These are phyloP conservation scores for Arachnomyces sp. DNA, from an alignment of 2,329 filamentous ascomycete species.

Conservation along the genomic window DNA sequence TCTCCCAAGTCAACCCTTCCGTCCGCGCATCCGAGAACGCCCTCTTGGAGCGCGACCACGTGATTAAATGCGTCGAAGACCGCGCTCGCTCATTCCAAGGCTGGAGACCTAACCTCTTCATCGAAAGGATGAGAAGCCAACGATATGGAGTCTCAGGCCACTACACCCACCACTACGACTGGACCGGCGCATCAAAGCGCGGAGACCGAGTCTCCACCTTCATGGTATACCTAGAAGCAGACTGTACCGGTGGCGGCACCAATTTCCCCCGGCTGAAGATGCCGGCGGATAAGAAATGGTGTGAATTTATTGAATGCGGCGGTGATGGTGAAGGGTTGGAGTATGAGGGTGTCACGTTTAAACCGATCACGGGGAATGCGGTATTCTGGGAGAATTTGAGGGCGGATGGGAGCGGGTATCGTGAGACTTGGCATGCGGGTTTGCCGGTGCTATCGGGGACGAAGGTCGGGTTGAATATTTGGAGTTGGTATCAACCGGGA, in stretches of 20 bases:
- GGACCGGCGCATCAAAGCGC: conserved; percentile 36
- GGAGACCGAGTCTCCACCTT: conserved; percentile 49
- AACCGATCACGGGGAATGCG: conserved; percentile 50
- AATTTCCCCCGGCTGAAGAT: conserved; percentile 49
- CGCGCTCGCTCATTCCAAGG: conserved; percentile 54
- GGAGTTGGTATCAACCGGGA: conserved; percentile 52
- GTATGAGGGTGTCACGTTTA: conserved; percentile 48
- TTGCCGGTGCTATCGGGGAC: conserved; percentile 48
- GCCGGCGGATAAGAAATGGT: conserved; percentile 45
- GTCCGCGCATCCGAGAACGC: conserved; percentile 48
- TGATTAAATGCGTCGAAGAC: conserved; percentile 52
- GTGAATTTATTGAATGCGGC: conserved; percentile 51
- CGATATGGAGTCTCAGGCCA: conserved; percentile 52
- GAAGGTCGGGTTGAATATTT: conserved; percentile 58
- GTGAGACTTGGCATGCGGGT: conserved; percentile 55
- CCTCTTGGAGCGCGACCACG: conserved; percentile 39
- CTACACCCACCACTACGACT: conserved; percentile 55
- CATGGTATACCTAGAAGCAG: conserved; percentile 52
- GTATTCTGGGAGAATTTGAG: conserved; percentile 58
- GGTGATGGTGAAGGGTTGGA: conserved; percentile 21
- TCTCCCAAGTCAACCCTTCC: conserved; percentile 40
- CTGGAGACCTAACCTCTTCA: conserved; percentile 50
- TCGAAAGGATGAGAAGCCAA: conserved; percentile 56
- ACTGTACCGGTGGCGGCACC: conserved; percentile 53
- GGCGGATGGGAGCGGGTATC: conserved; percentile 48